Base-by-base conservation (phyloP, 2,329 filamentous ascomycete genomes). In the Zalaria obscura region DNA sequence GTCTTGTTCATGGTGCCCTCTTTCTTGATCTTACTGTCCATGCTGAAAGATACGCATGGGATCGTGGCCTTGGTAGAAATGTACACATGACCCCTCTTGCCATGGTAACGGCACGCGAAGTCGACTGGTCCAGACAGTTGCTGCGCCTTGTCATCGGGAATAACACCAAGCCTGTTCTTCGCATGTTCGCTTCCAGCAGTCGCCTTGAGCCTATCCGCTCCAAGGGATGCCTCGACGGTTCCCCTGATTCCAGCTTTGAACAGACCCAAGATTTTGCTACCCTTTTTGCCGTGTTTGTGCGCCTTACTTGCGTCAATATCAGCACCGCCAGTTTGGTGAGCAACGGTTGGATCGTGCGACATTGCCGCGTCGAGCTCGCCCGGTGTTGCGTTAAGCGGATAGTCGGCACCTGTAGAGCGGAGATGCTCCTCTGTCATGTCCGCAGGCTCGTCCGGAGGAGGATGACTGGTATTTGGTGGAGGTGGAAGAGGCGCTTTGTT, bases 401-500 rank as follows among this genome's bases (percentile, higher is more conserved):
- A 62, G 42, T 75, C 68, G 41, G 69, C 67, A 42, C 70, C 70
- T 25, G 67, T 61, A 25, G 69, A 66, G 9, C 67, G 65, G 2
- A 76, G 61, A 39, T 76, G 62, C 27, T 65, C 57, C 11, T 68
- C 64, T 8, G 59, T 65, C 34, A 78, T 43, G 2, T 70, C 67
- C 7, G 65, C 67, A 10, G 71, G 67, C 43, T 67, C 58, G 18
- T 71, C 66, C 18, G 70, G 63, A 3, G 71, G 68, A 27, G 68
- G 60, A 6, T 57, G 47, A 3, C 52, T 46, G 25, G 66, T 60
- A 10, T 56, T 58, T 10, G 73, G 73, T 25, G 73, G 72, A 7
- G 73, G 67, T 27, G 84, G 83, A 0, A 93, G 61, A 0, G 86
- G 86, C 0, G 83, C 79, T 49, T 83, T 82, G 61, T 88, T 88